phyloP scores from a whole-genome alignment of 2,329 filamentous ascomycete species.

The Scedosporium boydii region DNA sequence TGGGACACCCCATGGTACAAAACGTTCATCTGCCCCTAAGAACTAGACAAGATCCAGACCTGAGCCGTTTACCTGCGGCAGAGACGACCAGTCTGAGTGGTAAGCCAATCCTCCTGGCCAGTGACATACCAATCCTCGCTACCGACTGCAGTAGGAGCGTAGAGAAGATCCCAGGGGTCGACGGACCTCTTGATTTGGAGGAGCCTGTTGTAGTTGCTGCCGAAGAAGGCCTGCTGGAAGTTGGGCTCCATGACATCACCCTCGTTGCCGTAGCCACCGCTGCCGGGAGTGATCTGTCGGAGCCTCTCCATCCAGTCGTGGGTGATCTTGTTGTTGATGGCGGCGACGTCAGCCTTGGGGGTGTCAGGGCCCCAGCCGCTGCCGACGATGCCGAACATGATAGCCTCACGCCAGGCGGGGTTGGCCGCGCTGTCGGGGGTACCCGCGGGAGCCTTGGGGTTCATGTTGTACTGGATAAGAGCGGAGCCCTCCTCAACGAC shows the following conservation, averaged over 20 bases:
- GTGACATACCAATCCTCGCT: constrained; percentile 18
- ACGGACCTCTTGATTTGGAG: constrained; percentile 21
- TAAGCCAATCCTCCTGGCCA: constrained; percentile 5
- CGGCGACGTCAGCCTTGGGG: constrained; percentile 11
- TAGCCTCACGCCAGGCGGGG: constrained; percentile 18
- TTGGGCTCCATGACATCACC: constrained; percentile 24
- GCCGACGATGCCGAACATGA: constrained; percentile 12
- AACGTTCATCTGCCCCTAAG: no score
- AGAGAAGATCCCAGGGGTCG: constrained; percentile 24
- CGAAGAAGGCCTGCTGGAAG: constrained; percentile 24
- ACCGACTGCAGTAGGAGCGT: constrained; percentile 28
- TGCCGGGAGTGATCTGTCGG: constrained; percentile 25
- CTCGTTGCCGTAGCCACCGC: constrained; percentile 34
- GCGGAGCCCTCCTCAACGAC: constrained; percentile 9
- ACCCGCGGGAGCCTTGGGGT: background rate
- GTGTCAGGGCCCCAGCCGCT: constrained; percentile 12
- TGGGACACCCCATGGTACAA: background rate
- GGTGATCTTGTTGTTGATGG: constrained; percentile 17
- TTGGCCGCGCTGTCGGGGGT: constrained; percentile 16
- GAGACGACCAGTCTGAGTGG: constrained; percentile 4
- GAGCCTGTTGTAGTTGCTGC: constrained; percentile 20
- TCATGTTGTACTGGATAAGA: constrained; percentile 12
- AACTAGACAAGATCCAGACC: no score
- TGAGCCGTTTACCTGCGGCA: background rate
- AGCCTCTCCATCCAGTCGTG: constrained; percentile 19